These are phyloP conservation scores for Stemphylium lycopersici DNA, from an alignment of 2,329 filamentous ascomycete species.

Conservation along the genomic window DNA sequence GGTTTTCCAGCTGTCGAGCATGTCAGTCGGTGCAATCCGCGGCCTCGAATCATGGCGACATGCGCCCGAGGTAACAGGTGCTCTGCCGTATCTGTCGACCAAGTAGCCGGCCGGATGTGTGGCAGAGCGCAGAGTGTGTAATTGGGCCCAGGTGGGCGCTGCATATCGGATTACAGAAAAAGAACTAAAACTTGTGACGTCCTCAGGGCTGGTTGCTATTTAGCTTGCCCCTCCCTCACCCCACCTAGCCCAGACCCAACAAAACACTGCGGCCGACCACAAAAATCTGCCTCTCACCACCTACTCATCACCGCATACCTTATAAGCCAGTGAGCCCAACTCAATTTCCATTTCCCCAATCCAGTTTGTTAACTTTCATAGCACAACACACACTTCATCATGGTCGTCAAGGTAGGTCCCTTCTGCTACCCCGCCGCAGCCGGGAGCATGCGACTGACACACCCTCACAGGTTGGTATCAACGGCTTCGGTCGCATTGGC, in stretches of 20 bases:
- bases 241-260: conserved; percentile 38
- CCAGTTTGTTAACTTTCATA: conserved; percentile 24
- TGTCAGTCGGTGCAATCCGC: conserved; percentile 35
- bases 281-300: conserved; percentile 30
- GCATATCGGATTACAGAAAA: conserved; percentile 43
- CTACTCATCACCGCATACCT: conserved; percentile 23
- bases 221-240: conserved; percentile 39
- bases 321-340: conserved; percentile 31
- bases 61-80: conserved; percentile 35
- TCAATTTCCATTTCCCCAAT: conserved; percentile 7
- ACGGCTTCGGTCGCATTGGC: conserved; percentile 99
- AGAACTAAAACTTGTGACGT: conserved; percentile 40
- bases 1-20: conserved; percentile 15
- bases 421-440: conserved; percentile 24
- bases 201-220: conserved; percentile 19
- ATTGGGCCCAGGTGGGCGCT: conserved; percentile 37
- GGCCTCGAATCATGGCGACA: conserved; percentile 21
- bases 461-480: conserved; percentile 80
- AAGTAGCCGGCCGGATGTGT: conserved; percentile 43
- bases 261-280: conserved; percentile 29
- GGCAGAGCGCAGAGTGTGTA: conserved; percentile 31
- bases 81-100: conserved; percentile 18
- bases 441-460: conserved; percentile 31
- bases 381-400: conserved; percentile 42
- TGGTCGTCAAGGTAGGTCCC: conserved; percentile 55